A percentile compares a stretch with the other conserved stretches of the same genome.
Evolutionary conservation across 2,329 filamentous ascomycete species (phyloP).

Genomic region (Scopulariopsis brevicaulis): DNA sequence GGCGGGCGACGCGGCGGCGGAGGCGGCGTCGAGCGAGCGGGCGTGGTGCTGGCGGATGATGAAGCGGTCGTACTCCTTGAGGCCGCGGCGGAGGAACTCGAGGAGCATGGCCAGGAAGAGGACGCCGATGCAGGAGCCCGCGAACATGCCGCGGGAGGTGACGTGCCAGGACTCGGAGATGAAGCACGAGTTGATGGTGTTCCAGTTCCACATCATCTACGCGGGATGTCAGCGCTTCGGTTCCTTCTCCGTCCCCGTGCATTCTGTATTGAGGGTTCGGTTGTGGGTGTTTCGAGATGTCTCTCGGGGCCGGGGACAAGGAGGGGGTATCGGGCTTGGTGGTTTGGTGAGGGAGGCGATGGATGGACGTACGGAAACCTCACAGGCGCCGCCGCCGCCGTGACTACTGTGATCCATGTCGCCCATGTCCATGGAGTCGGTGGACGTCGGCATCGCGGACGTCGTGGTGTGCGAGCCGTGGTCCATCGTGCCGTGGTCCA

Average conservation of each 20-base stretch:
- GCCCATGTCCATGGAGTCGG: slow-evolving; percentile 7
- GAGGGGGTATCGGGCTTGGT: background rate
- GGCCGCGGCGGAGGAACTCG: slow-evolving; percentile 58
- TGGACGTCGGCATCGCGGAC: slow-evolving; percentile 9
- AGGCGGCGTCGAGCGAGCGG: slow-evolving; percentile 14
- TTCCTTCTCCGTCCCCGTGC: too few species aligned
- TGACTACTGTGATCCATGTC: slow-evolving; percentile 6
- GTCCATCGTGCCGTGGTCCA: slow-evolving; percentile 1
- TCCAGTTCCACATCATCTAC: slow-evolving; percentile 75
- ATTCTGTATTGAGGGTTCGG: too few species aligned
- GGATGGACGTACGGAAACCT: slow-evolving; percentile 27
- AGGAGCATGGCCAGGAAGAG: slow-evolving; percentile 62
- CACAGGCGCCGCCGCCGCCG: slow-evolving; percentile 18
- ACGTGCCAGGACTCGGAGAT: slow-evolving; percentile 60
- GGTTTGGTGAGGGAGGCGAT: background rate
- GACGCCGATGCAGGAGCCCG: slow-evolving; percentile 69
- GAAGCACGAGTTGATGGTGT: slow-evolving; percentile 63
- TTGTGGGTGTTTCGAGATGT: too few species aligned
- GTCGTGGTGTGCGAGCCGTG: slow-evolving; percentile 6
- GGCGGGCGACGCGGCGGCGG: slow-evolving; percentile 7
- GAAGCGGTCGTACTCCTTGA: slow-evolving; percentile 62
- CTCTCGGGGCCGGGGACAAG: too few species aligned
- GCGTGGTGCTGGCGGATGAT: slow-evolving; percentile 38
- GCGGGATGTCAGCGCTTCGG: background rate
- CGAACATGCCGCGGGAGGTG: slow-evolving; percentile 59